Evolutionary conservation across 2,329 filamentous ascomycete species (phyloP).

Genomic region (Elsinoe australis): DNA sequence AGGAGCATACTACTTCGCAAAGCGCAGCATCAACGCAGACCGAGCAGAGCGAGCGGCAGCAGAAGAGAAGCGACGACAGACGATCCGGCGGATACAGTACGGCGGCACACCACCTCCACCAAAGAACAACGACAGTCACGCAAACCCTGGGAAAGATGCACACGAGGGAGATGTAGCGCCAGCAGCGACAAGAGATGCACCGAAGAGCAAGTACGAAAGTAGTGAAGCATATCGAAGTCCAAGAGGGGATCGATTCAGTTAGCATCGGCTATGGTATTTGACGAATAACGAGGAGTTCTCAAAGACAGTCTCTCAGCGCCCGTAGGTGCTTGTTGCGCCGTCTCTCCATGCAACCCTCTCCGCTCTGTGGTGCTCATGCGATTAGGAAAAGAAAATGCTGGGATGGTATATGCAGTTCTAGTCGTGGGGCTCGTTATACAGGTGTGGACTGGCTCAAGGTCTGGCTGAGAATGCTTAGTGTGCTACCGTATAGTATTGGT

Average conservation of each 20-base stretch:
- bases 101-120: conserved; percentile 13
- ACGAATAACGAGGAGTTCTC: conserved; percentile 1
- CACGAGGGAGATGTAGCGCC: conserved; percentile 69
- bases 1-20: conserved; percentile 92
- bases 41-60: conserved; percentile 64
- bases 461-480: too few species aligned
- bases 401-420: not conserved
- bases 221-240: conserved; percentile 63
- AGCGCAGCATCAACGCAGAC: conserved; percentile 87
- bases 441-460: not conserved
- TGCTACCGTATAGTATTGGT: too few species aligned
- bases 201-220: conserved; percentile 89
- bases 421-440: not conserved
- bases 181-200: conserved; percentile 57
- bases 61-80: conserved; percentile 51
- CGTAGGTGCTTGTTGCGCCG: not conserved
- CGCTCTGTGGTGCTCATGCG: conserved; percentile 6
- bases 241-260: conserved; percentile 75
- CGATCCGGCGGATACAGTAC: conserved; percentile 17
- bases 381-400: not conserved
- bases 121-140: conserved; percentile 24
- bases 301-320: not conserved
- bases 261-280: conserved; percentile 16
- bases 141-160: conserved; percentile 65
- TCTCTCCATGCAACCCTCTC: conserved; percentile 1